Conservation (phyloP, 2,329 filamentous ascomycete species). For the Magnaporthiopsis rhizophila region DNA sequence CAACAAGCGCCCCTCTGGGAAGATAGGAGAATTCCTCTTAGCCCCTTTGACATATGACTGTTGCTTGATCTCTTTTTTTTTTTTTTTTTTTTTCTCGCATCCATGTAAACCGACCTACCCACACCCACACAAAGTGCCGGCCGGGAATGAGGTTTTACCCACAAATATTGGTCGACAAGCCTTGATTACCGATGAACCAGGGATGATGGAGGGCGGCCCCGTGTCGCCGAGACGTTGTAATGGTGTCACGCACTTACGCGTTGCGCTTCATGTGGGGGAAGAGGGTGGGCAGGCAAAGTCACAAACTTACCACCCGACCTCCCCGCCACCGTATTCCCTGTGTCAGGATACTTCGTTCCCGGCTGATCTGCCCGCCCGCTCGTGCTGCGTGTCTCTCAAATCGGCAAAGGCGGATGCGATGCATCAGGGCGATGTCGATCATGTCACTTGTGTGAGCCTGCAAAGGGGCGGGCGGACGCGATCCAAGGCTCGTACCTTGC, state of each 20-base stretch:
- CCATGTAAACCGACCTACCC: neutral
- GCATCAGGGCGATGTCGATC: neutral
- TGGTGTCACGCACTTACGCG: neutral
- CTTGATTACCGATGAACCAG: neutral
- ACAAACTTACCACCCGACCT: neutral
- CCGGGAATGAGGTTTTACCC: neutral
- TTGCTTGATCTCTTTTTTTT: neutral
- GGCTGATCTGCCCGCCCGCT: neutral
- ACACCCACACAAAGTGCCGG: neutral
- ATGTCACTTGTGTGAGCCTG: neutral
- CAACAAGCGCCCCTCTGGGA: neutral
- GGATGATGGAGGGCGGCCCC: neutral
- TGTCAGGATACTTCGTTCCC: neutral
- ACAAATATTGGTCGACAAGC: neutral
- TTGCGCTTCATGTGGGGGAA: neutral
- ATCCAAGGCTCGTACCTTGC: conserved; percentile 5
- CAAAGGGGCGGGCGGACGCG: neutral
- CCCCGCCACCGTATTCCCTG: neutral
- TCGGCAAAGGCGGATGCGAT: neutral
- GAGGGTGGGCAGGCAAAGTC: neutral
- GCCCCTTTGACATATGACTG: neutral
- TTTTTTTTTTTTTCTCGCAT: neutral
- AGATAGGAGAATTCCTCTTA: neutral
- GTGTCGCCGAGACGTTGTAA: neutral
- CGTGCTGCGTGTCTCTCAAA: neutral